Percentiles rank a stretch among this genome's conserved stretches.
Evolutionary conservation across 352 stramenopile genomes (phyloP).

Genomic region (Globisporangium acanthophoron): DNA sequence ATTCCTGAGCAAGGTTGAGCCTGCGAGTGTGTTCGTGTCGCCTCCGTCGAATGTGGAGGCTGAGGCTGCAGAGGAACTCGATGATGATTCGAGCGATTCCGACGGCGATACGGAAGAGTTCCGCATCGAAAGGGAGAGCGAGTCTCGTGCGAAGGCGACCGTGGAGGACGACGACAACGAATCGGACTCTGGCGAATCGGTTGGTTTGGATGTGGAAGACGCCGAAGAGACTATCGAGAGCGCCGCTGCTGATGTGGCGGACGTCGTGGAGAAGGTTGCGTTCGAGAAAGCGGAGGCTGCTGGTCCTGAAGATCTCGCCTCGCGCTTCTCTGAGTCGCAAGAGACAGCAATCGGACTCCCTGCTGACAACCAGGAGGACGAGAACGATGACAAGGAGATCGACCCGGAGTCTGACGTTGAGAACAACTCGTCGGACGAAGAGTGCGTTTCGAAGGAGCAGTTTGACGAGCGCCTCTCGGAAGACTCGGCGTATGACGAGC

Average conservation of each 20-base stretch:
- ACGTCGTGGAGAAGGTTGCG: background rate
- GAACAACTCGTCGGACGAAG: background rate
- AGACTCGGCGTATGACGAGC: background rate
- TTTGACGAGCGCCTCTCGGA: conserved; percentile 13
- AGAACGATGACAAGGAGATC: background rate
- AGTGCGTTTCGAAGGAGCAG: background rate
- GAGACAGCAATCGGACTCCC: conserved; percentile 7
- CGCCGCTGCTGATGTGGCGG: background rate
- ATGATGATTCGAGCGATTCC: background rate
- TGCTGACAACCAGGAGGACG: background rate
- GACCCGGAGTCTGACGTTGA: background rate
- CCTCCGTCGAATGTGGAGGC: conserved; percentile 14
- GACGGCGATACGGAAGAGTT: too few relatives aligned
- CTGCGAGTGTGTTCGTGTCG: conserved; percentile 7
- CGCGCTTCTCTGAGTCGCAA: conserved; percentile 6
- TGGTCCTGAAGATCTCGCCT: background rate
- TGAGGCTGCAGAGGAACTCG: conserved; percentile 1
- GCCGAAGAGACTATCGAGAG: background rate
- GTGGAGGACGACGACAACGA: conserved; percentile 3
- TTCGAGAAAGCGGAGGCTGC: background rate
- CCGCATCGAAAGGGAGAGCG: background rate
- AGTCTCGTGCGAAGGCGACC: background rate
- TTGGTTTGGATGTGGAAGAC: background rate
- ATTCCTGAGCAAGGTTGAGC: conserved; percentile 61
- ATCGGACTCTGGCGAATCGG: background rate